Conservation (phyloP, 768 basidiomycete species). For the Pleurotus platypus region DNA sequence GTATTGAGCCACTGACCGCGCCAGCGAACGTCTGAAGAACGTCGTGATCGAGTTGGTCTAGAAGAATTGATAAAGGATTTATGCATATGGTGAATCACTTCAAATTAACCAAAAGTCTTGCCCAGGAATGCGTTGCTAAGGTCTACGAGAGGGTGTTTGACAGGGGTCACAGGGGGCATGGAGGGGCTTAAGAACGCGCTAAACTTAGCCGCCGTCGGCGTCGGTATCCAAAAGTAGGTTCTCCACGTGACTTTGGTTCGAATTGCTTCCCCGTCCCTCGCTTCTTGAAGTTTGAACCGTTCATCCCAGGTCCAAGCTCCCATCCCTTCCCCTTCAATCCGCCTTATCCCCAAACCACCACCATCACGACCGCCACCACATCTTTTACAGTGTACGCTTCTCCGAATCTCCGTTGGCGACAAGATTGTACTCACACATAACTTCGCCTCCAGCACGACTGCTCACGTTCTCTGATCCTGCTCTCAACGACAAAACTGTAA, state of each 20-base stretch:
- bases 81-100: too few species aligned
- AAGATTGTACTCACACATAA: neutral
- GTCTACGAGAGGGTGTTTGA: too few species aligned
- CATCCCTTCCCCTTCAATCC: neutral
- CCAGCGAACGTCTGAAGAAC: too few species aligned
- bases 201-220: neutral
- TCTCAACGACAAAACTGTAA: neutral
- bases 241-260: neutral
- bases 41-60: too few species aligned
- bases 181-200: too few species aligned
- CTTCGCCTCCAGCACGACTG: neutral
- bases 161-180: too few species aligned
- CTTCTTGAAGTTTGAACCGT: neutral
- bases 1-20: too few species aligned
- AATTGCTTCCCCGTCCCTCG: neutral
- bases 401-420: neutral
- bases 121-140: too few species aligned
- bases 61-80: too few species aligned
- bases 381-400: neutral
- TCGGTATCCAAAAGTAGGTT: neutral
- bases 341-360: neutral
- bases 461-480: slow-evolving; percentile 5
- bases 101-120: too few species aligned
- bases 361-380: neutral
- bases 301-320: neutral